phyloP scores from a whole-genome alignment of 2,329 filamentous ascomycete genomes.

The Penicillium sumatraense region DNA sequence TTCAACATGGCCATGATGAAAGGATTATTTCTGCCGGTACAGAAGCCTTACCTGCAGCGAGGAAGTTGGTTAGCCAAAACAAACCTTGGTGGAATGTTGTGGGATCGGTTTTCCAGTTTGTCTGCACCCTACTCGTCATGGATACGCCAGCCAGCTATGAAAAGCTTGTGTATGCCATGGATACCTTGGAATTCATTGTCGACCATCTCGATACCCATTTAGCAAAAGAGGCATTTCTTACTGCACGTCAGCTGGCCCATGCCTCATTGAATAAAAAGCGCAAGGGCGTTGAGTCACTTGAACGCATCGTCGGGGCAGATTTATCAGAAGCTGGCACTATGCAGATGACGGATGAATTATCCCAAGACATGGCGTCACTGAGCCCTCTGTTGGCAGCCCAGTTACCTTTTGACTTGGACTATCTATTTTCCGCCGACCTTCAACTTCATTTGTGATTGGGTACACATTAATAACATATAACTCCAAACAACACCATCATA shows the following conservation, averaged over 20 bases:
- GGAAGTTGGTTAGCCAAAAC: conserved; percentile 36
- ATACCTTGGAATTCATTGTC: conserved; percentile 44
- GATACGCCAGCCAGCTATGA: conserved; percentile 43
- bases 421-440: conserved; percentile 19
- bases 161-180: conserved; percentile 41
- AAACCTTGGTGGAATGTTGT: conserved; percentile 52
- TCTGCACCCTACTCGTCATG: conserved; percentile 48
- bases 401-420: conserved; percentile 16
- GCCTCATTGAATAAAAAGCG: conserved; percentile 20
- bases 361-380: conserved; percentile 5
- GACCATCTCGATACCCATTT: conserved; percentile 34
- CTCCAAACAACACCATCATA: too few species aligned
- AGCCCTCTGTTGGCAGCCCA: conserved; percentile 10
- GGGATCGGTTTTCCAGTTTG: conserved; percentile 48
- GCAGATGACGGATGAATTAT: background rate
- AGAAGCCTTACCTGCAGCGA: conserved; percentile 39
- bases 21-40: conserved; percentile 41
- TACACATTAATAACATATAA: background rate
- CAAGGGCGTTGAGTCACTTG: conserved; percentile 17
- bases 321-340: background rate
- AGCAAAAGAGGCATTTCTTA: conserved; percentile 19
- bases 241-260: conserved; percentile 18
- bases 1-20: conserved; percentile 43
- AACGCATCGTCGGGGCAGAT: conserved; percentile 13
- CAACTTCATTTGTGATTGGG: conserved; percentile 7